Percentiles rank a stretch among this genome's conserved stretches.
These are phyloP conservation scores for Mycena albidolilacea DNA, from an alignment of 768 basidiomycete genomes.

Conservation along the genomic window DNA sequence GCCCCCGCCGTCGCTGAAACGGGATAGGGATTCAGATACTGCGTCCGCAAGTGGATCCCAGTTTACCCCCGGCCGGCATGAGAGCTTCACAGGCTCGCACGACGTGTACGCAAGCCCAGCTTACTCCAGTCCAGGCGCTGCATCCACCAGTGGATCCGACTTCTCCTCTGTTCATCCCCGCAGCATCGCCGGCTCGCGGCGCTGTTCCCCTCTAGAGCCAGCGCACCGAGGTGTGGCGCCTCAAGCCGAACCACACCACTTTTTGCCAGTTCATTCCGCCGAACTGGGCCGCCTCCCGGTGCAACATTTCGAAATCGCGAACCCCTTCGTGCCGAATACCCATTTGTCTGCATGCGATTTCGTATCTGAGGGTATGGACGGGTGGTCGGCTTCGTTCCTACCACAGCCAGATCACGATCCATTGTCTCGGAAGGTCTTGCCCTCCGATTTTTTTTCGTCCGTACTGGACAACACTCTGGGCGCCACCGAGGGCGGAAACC, in stretches of 20 bases:
- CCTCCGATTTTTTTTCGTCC: constrained; percentile 36
- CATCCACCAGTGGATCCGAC: constrained; percentile 16
- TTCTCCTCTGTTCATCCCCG: constrained; percentile 8
- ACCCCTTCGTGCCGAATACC: constrained; percentile 22
- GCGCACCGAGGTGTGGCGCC: not conserved
- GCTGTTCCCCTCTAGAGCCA: not conserved
- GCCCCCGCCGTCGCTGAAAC: constrained; percentile 31
- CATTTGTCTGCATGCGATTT: constrained; percentile 8
- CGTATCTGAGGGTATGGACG: constrained; percentile 10
- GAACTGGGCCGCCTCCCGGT: constrained; percentile 59
- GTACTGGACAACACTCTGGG: constrained; percentile 15
- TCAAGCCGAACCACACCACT: not conserved
- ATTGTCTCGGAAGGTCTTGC: constrained; percentile 21
- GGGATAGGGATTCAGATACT: constrained; percentile 30
- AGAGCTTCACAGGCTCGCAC: not conserved
- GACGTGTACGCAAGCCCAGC: not conserved
- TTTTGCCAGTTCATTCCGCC: not conserved
- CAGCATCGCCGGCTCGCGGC: constrained; percentile 17
- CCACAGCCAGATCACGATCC: constrained; percentile 17
- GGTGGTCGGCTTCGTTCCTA: constrained; percentile 14
- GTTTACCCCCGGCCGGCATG: not conserved
- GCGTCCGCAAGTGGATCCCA: not conserved
- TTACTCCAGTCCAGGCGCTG: not conserved
- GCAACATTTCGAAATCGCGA: constrained; percentile 46
- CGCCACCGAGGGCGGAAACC: not conserved